These are phyloP conservation scores for Daldinia concentrica DNA, from an alignment of 495 filamentous ascomycete genomes.

Conservation along the genomic window DNA sequence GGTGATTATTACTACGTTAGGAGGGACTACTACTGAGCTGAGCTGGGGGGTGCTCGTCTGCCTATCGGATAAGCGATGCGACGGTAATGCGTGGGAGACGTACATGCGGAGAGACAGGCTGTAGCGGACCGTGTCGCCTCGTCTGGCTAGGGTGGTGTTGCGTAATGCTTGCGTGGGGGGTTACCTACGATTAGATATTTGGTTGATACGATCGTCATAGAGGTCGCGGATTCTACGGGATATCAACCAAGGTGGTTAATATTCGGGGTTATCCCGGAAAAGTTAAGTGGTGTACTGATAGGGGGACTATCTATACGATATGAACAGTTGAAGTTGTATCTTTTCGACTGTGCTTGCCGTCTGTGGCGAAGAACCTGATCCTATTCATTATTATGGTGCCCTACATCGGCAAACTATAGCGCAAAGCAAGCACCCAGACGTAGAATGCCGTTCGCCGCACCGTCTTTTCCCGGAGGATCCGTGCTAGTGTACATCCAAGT, in stretches of 20 bases:
- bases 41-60: neutral
- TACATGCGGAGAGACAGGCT: neutral
- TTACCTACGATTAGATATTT: constrained; percentile 14
- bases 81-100: constrained; percentile 6
- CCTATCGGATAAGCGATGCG: constrained; percentile 18
- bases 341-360: constrained; percentile 1
- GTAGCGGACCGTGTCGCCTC: constrained; percentile 22
- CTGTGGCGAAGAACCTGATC: constrained; percentile 5
- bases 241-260: constrained; percentile 2
- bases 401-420: constrained; percentile 1
- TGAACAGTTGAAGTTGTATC: constrained; percentile 10
- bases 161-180: constrained; percentile 32
- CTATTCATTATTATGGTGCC: constrained; percentile 3
- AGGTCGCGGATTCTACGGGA: constrained; percentile 7
- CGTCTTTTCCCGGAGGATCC: constrained; percentile 1
- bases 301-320: neutral
- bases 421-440: neutral
- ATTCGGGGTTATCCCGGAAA: constrained; percentile 1
- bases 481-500: neutral
- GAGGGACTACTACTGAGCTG: constrained; percentile 8
- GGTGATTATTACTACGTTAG: constrained; percentile 26
- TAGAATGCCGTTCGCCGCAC: neutral
- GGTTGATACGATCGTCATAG: constrained; percentile 11
- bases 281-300: neutral
- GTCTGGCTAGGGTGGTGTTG: constrained; percentile 11